phyloP scores from a whole-genome alignment of 768 basidiomycete genomes.

The Agaricus sinodeliciosus region DNA sequence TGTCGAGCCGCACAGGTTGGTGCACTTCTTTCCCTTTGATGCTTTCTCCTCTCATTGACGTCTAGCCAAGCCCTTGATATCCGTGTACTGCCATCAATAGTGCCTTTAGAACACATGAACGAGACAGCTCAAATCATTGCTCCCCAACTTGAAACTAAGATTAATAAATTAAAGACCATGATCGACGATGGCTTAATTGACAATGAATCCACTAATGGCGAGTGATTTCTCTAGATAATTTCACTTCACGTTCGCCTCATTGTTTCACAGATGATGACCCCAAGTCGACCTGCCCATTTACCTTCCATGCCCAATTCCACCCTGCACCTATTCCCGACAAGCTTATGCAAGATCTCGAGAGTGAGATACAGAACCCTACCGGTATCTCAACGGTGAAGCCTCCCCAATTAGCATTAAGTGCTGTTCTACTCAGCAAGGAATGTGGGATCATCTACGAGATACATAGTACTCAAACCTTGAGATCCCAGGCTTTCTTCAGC shows the following conservation, averaged over 20 bases:
- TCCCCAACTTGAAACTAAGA: conserved; percentile 52
- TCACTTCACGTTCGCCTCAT: neutral
- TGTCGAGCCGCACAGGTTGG: conserved; percentile 57
- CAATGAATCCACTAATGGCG: conserved; percentile 31
- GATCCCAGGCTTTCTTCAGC: conserved; percentile 68
- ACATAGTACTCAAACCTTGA: conserved; percentile 59
- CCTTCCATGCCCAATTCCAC: conserved; percentile 59
- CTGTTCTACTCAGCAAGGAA: conserved; percentile 67
- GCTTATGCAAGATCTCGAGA: conserved; percentile 65
- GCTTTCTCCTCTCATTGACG: conserved; percentile 2
- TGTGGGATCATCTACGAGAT: conserved; percentile 75
- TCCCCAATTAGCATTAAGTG: conserved; percentile 54
- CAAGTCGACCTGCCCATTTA: conserved; percentile 57
- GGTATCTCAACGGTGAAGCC: conserved; percentile 54
- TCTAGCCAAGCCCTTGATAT: conserved; percentile 55
- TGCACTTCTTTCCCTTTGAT: neutral
- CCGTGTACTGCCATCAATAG: conserved; percentile 57
- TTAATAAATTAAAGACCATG: conserved; percentile 52
- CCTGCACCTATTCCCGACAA: conserved; percentile 43
- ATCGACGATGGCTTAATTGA: conserved; percentile 63
- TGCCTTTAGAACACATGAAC: conserved; percentile 49
- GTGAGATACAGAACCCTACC: conserved; percentile 68
- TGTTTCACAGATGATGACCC: conserved; percentile 34
- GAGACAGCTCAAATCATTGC: conserved; percentile 52
- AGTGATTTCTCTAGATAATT: neutral